These are phyloP conservation scores for Umbilicus rupestris DNA, from an alignment of 164 flowering plant species.

Conservation along the genomic window DNA sequence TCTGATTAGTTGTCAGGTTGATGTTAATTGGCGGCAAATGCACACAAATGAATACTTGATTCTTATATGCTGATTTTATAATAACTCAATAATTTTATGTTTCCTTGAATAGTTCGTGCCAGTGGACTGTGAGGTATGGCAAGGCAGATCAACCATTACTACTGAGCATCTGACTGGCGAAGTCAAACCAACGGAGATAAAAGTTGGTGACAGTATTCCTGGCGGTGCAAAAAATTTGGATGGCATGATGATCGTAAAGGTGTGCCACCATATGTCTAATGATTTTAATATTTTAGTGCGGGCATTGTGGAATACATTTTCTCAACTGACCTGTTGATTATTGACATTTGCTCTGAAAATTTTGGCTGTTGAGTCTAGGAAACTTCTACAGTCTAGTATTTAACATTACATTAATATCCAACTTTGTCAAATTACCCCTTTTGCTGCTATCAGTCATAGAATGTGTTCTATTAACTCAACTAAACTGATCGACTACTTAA, in stretches of 20 bases:
- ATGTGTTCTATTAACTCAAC: no score
- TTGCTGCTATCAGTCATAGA: background rate
- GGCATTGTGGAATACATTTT: background rate
- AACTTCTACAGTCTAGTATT: background rate
- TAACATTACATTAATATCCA: background rate
- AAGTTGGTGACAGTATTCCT: constrained; percentile 79
- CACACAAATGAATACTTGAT: background rate
- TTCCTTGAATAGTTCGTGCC: constrained; percentile 76
- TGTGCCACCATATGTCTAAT: constrained; percentile 12
- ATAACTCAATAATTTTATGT: constrained; percentile 16
- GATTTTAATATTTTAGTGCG: background rate
- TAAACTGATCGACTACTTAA: no score
- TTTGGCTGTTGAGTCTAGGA: background rate
- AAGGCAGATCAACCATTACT: constrained; percentile 85
- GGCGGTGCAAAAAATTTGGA: constrained; percentile 92
- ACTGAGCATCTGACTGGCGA: constrained; percentile 96
- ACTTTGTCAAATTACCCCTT: background rate
- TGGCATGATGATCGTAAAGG: constrained; percentile 95
- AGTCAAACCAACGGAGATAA: constrained; percentile 78
- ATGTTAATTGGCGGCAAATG: background rate
- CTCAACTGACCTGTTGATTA: background rate
- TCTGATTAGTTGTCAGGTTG: background rate
- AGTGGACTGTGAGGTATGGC: constrained; percentile 84
- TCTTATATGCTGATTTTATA: background rate
- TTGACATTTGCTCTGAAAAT: no score